phyloP scores from a whole-genome alignment of 306 rosid species.

The Inga oerstediana region DNA sequence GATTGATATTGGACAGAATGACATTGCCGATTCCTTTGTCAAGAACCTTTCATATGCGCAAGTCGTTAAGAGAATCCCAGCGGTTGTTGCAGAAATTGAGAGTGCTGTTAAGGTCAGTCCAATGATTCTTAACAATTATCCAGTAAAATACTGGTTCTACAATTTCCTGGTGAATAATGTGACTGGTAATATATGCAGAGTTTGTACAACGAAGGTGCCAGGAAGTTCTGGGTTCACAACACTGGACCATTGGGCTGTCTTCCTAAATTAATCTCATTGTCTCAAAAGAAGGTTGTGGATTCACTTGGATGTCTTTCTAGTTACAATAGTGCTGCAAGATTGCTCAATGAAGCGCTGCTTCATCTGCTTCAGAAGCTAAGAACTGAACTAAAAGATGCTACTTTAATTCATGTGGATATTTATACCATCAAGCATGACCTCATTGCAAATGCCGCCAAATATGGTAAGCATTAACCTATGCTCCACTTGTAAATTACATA shows the following conservation, averaged over 20 bases:
- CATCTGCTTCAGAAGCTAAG: constrained; percentile 51
- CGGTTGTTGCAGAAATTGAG: constrained; percentile 61
- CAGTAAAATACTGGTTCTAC: not conserved
- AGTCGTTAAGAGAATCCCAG: constrained; percentile 67
- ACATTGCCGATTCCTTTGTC: constrained; percentile 73
- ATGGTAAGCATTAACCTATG: constrained; percentile 57
- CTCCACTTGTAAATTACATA: not conserved
- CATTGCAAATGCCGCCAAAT: constrained; percentile 63
- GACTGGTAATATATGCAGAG: constrained; percentile 40
- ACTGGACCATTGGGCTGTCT: constrained; percentile 96
- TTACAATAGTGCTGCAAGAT: constrained; percentile 70
- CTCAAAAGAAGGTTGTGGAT: constrained; percentile 56
- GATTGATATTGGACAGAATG: constrained; percentile 96
- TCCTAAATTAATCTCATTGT: constrained; percentile 70
- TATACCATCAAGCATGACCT: constrained; percentile 77
- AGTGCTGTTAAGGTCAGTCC: constrained; percentile 63
- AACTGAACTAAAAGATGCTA: constrained; percentile 59
- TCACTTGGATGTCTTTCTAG: constrained; percentile 68
- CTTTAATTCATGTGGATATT: constrained; percentile 77
- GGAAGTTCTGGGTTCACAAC: constrained; percentile 96
- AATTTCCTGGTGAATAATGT: not conserved
- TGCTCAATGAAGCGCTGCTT: constrained; percentile 70
- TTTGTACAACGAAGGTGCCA: constrained; percentile 73
- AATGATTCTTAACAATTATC: not conserved
- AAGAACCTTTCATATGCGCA: constrained; percentile 58